These are phyloP conservation scores for Hypoxylon sp. DNA, from an alignment of 2,329 filamentous ascomycete genomes.

Conservation along the genomic window DNA sequence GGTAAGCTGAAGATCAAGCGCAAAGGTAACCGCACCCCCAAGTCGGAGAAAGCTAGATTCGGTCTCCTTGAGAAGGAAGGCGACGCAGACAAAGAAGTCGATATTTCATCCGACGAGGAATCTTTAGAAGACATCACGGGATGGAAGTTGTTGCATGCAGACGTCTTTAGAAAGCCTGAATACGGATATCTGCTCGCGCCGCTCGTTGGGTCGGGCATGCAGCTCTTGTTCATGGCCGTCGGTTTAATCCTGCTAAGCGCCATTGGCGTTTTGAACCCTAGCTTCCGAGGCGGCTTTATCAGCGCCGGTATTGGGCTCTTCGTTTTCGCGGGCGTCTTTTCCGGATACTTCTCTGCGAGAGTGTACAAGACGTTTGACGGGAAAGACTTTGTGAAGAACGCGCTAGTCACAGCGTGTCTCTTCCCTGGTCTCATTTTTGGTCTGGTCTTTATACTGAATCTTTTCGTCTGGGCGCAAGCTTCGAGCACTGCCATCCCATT, in stretches of 20 bases:
- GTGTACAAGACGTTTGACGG: slow-evolving; percentile 88
- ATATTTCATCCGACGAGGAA: slow-evolving; percentile 76
- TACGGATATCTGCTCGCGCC: slow-evolving; percentile 81
- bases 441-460: slow-evolving; percentile 82
- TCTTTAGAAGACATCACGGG: slow-evolving; percentile 82
- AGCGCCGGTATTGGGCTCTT: slow-evolving; percentile 87
- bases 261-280: slow-evolving; percentile 83
- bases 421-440: slow-evolving; percentile 84
- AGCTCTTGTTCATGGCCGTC: slow-evolving; percentile 84
- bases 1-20: slow-evolving; percentile 70
- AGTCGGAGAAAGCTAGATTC: slow-evolving; percentile 63
- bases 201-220: slow-evolving; percentile 85
- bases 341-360: slow-evolving; percentile 86
- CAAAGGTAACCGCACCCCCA: slow-evolving; percentile 61
- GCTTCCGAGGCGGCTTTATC: slow-evolving; percentile 89
- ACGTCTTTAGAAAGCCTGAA: slow-evolving; percentile 82
- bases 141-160: slow-evolving; percentile 90
- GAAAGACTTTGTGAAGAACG: slow-evolving; percentile 79
- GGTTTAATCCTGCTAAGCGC: slow-evolving; percentile 80
- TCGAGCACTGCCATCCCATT: slow-evolving; percentile 90
- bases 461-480: slow-evolving; percentile 91
- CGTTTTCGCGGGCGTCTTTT: slow-evolving; percentile 84
- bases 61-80: slow-evolving; percentile 72
- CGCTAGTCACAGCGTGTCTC: slow-evolving; percentile 79
- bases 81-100: slow-evolving; percentile 65